Evolutionary conservation across 768 basidiomycete species (phyloP).

Genomic region (Boletellus ananas): DNA sequence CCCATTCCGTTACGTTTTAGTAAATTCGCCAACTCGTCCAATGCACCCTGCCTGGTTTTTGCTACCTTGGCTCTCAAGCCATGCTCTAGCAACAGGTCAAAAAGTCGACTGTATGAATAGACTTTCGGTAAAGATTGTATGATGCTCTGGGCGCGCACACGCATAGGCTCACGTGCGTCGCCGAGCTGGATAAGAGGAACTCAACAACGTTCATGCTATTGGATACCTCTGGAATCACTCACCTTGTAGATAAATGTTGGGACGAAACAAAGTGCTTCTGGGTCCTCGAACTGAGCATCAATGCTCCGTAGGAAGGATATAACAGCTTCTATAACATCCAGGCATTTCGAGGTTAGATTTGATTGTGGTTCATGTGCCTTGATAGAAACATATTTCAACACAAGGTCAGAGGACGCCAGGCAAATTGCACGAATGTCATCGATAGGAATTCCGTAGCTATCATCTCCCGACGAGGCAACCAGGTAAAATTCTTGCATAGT

Average conservation of each 20-base stretch:
- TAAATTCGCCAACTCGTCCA: constrained; percentile 77
- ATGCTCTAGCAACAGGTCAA: constrained; percentile 82
- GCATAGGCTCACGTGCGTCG: constrained; percentile 81
- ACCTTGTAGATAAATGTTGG: constrained; percentile 91
- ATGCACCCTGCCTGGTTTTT: constrained; percentile 81
- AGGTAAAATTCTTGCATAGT: constrained; percentile 74
- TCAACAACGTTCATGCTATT: not conserved
- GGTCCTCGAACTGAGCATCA: constrained; percentile 77
- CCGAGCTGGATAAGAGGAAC: constrained; percentile 61
- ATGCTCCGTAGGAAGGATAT: constrained; percentile 68
- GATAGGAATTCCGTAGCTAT: constrained; percentile 42
- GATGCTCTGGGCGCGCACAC: constrained; percentile 76
- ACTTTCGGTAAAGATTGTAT: constrained; percentile 84
- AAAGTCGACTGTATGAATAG: constrained; percentile 90
- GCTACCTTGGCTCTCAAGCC: constrained; percentile 89
- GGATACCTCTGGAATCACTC: constrained; percentile 1
- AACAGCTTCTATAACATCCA: constrained; percentile 82
- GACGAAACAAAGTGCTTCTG: constrained; percentile 83
- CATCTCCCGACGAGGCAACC: constrained; percentile 51
- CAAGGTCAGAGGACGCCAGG: constrained; percentile 85
- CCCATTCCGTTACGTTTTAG: constrained; percentile 79
- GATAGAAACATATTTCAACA: constrained; percentile 90
- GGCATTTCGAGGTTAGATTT: constrained; percentile 79
- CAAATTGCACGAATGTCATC: constrained; percentile 60
- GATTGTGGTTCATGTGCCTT: constrained; percentile 89